phyloP scores from a whole-genome alignment of 805 yeast genomes.

The Barnettozyma californica region DNA sequence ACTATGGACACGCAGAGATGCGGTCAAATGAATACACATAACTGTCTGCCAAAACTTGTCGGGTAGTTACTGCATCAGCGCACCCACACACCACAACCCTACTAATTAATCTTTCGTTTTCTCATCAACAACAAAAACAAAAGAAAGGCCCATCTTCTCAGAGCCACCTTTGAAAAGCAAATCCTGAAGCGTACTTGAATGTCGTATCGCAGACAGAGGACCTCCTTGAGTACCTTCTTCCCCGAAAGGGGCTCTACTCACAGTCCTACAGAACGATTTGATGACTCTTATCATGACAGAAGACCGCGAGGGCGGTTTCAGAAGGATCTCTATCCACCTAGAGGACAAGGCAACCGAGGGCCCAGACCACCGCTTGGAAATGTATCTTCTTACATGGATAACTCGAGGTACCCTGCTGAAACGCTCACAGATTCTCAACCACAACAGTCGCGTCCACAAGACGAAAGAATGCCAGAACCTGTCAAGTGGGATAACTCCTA shows the following conservation, averaged over 20 bases:
- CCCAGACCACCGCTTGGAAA: neutral
- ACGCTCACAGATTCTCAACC: neutral
- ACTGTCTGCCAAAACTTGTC: neutral
- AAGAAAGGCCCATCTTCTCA: neutral
- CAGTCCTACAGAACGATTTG: neutral
- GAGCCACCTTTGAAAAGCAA: neutral
- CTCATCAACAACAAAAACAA: neutral
- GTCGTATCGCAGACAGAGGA: constrained; percentile 1
- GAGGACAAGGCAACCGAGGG: neutral
- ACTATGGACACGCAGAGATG: neutral
- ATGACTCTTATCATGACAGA: neutral
- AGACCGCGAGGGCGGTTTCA: neutral
- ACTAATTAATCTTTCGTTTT: neutral
- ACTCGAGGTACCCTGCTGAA: neutral
- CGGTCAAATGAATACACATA: neutral
- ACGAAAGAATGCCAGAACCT: neutral
- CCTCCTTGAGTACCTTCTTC: constrained; percentile 2
- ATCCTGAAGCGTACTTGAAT: neutral
- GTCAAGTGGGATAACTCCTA: neutral
- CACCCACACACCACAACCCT: neutral
- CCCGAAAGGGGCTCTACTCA: constrained; percentile 2
- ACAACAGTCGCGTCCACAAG: neutral
- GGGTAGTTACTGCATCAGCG: neutral
- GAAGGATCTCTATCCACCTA: neutral
- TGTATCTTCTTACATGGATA: neutral